Conservation (phyloP, 139 green algal species). For the Asterochloris sp. region DNA sequence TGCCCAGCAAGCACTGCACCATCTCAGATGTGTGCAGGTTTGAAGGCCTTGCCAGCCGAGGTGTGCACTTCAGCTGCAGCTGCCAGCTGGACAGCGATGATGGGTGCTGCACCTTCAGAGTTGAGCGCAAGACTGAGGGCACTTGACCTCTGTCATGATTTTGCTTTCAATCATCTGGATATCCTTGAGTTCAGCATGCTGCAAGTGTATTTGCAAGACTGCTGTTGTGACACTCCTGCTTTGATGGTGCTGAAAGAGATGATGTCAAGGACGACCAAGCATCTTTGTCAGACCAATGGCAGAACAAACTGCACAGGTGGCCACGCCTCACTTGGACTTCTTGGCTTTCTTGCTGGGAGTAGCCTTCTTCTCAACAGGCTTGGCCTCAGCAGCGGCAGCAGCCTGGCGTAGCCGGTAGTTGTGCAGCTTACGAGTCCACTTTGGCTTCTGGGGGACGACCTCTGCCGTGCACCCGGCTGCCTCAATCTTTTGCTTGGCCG, state of each 20-base stretch:
- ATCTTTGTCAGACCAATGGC: background rate
- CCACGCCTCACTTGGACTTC: background rate
- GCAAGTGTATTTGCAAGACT: too few species aligned
- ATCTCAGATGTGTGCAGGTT: too few species aligned
- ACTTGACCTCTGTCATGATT: too few species aligned
- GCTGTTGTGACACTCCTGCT: background rate
- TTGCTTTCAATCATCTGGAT: too few species aligned
- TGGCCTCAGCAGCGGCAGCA: slow-evolving; percentile 3
- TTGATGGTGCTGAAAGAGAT: background rate
- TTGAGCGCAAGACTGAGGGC: too few species aligned
- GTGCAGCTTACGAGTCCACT: slow-evolving; percentile 74
- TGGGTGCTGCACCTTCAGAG: too few species aligned
- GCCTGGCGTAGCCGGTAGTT: slow-evolving; percentile 25
- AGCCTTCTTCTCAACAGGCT: background rate
- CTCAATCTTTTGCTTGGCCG: slow-evolving; percentile 83
- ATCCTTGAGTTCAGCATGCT: too few species aligned
- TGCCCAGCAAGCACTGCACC: too few species aligned
- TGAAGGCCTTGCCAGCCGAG: too few species aligned
- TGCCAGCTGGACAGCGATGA: too few species aligned
- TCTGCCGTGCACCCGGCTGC: slow-evolving; percentile 73
- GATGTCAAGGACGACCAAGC: background rate
- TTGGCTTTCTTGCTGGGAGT: background rate
- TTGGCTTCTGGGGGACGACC: slow-evolving; percentile 50
- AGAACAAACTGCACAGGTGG: background rate
- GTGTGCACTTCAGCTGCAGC: too few species aligned